Base-by-base conservation (phyloP, 371 early-diverging fungal species). In the Mucor velutinosus region DNA sequence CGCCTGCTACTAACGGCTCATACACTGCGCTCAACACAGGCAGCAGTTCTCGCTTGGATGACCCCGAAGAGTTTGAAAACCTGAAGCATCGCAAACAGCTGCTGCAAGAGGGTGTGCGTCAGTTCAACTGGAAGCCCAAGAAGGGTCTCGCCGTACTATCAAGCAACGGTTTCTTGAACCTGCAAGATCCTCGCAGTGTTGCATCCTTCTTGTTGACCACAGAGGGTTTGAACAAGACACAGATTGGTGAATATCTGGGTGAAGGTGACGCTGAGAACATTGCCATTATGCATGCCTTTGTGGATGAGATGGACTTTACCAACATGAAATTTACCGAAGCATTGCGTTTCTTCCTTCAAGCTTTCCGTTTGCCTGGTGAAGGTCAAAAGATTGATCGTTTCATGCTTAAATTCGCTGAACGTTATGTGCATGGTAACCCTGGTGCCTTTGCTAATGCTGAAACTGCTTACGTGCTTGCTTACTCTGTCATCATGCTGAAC, bases 311-410 rank as follows among this genome's bases (percentile, higher is more conserved):
- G 85, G 91, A 95, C 53, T 98, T 99, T 67, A 66, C 75, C 32
- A 83, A 86, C 17, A 78, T 92, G 84, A 74, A 74, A 7, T 93
- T 99, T 77, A 91, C 94, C 1, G 87, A 91, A 25, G 97, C 98
- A 11, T 74, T 99, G 10, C 84, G 99, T 14, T 72, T 73, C n/a
- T 97, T 96, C 71, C 80, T 99, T 33, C 93, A 96, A 76, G 73
- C 87, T n/a, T 99, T 99, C 87, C 83, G 98, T 43, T 85, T 99
- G 32, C 97, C 97, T 3, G 99, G 99, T 35, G 99, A 99, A 79
- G 89, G 94, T n/a, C 98, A 98, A 79, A 95, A 97, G 79, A 99
- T 99, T 74, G 98, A 99, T 77, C 87, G 99, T 25, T 95, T 97
- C 66, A 96, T 99, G 93, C 86, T 93, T 7, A 97, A 96, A 76